A percentile compares a stretch with the other conserved stretches of the same genome.
Evolutionary conservation across 768 basidiomycete species (phyloP).

Genomic region (Suillus plorans): DNA sequence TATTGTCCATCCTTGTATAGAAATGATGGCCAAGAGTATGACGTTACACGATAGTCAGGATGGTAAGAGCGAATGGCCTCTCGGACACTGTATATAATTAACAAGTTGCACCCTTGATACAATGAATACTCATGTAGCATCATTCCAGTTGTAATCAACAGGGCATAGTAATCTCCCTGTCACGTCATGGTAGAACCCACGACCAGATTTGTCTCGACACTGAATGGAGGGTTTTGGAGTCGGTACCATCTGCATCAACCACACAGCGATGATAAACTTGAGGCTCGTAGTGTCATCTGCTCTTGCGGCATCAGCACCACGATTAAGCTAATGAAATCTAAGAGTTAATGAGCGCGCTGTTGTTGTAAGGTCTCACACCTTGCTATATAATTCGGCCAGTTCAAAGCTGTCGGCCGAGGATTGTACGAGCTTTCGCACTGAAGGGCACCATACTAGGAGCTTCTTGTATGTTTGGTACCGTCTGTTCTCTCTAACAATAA

Average conservation of each 20-base stretch:
- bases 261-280: not conserved
- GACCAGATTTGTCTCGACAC: not conserved
- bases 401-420: not conserved
- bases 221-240: not conserved
- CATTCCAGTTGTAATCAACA: not conserved
- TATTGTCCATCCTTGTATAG: conserved; percentile 13
- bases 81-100: not conserved
- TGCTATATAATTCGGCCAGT: not conserved
- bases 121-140: not conserved
- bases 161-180: not conserved
- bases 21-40: conserved; percentile 17
- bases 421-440: not conserved
- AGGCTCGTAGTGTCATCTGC: conserved; percentile 3
- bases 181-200: not conserved
- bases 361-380: not conserved
- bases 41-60: conserved; percentile 15
- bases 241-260: not conserved
- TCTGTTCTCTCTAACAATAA: not conserved
- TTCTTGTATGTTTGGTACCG: conserved; percentile 1
- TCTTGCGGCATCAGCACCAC: not conserved
- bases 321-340: not conserved
- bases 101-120: not conserved
- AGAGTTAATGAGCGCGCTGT: not conserved
- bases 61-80: conserved; percentile 13
- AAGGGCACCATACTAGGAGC: conserved; percentile 1